These are phyloP conservation scores for Botrytis pseudocinerea DNA, from an alignment of 2,329 filamentous ascomycete genomes.

Conservation along the genomic window DNA sequence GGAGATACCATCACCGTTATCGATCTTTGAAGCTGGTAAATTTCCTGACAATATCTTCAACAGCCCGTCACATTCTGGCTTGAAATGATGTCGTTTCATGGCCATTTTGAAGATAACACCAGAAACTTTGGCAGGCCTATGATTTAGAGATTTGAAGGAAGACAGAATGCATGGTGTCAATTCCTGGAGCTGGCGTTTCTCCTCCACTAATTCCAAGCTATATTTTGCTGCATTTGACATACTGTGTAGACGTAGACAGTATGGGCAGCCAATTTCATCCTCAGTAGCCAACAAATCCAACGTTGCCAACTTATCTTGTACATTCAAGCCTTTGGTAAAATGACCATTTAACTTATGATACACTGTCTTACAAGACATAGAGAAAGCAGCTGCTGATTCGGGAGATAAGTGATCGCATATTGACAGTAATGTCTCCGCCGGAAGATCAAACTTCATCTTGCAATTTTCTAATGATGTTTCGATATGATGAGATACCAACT, in stretches of 20 bases:
- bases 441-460: not conserved
- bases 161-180: not conserved
- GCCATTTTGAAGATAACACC: constrained; percentile 1
- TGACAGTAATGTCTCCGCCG: not conserved
- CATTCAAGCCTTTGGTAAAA: not conserved
- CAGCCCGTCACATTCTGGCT: not conserved
- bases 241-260: not conserved
- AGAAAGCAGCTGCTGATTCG: not conserved
- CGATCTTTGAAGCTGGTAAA: not conserved
- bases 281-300: not conserved
- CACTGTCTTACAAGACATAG: not conserved
- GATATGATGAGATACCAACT: not conserved
- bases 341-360: not conserved
- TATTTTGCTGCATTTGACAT: not conserved
- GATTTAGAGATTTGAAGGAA: not conserved
- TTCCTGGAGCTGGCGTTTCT: not conserved
- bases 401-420: not conserved
- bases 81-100: not conserved
- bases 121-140: not conserved
- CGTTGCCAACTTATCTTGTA: not conserved
- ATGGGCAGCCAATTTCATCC: not conserved
- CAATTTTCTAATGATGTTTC: not conserved
- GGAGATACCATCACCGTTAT: not conserved
- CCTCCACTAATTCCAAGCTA: not conserved
- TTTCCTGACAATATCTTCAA: not conserved